Evolutionary conservation across 441 rosid genomes (phyloP).

Genomic region (Gossypium davidsonii): DNA sequence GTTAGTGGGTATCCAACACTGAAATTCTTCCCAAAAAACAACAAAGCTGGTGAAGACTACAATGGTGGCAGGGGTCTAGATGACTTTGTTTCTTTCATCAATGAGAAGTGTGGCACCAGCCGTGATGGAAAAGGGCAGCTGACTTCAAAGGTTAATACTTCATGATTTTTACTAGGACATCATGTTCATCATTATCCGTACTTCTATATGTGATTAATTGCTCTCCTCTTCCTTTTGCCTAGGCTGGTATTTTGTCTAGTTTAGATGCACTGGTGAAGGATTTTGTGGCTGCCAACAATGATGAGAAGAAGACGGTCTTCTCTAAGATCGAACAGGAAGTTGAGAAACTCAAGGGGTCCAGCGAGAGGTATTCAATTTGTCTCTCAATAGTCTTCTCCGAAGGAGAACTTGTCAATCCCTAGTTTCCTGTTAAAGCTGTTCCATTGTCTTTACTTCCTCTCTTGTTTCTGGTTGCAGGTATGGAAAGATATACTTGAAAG

Average conservation of each 20-base stretch:
- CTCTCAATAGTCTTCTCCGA: background rate
- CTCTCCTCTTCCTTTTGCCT: conserved; percentile 2
- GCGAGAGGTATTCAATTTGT: conserved; percentile 40
- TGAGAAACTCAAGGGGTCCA: conserved; percentile 59
- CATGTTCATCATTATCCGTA: background rate
- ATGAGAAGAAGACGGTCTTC: conserved; percentile 64
- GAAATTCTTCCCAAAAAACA: conserved; percentile 81
- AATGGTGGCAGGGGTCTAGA: conserved; percentile 86
- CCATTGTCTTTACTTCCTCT: background rate
- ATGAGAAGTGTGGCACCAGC: conserved; percentile 72
- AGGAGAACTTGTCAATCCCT: background rate
- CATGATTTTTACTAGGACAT: background rate
- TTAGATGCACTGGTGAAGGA: conserved; percentile 74
- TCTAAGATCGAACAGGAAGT: conserved; percentile 69
- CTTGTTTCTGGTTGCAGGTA: conserved; percentile 33
- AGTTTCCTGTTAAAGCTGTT: background rate
- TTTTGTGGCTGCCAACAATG: conserved; percentile 61
- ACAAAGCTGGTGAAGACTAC: conserved; percentile 89
- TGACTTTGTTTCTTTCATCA: conserved; percentile 78
- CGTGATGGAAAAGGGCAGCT: conserved; percentile 84
- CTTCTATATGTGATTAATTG: background rate
- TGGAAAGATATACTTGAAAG: conserved; percentile 70
- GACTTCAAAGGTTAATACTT: conserved; percentile 55
- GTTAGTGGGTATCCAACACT: conserved; percentile 92
- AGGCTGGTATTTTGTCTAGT: conserved; percentile 87